Evolutionary conservation across 768 basidiomycete species (phyloP), one percentile per base, ranked within the genome.

Genomic region (Gymnopilus dilepis): DNA sequence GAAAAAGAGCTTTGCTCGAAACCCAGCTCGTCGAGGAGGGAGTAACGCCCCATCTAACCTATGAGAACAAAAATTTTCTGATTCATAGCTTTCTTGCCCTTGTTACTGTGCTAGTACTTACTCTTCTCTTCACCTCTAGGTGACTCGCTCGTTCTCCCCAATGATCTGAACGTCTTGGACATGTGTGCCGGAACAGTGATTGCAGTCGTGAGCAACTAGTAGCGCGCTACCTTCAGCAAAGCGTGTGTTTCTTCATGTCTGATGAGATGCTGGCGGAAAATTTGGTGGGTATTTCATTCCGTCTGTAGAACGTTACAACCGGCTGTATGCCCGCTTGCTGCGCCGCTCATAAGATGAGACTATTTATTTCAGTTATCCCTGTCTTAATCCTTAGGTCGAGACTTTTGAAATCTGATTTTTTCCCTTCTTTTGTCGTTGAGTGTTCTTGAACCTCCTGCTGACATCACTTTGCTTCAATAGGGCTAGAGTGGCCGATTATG

Each of bases 11-110:
- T 64, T 62, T 73, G 90, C 90, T 90, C 90, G 85, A 87, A 94
- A 94, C 92, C 90, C 93, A 95, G 93, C 94, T 95, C 94, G 82
- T 91, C 81, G 92, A 95, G 88, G 86, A 78, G 87, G 91, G 91
- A 92, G 90, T 92, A 91, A 92, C 90, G 89, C 90, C 88, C 88
- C 88, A 68, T 64, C 80, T 81, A 76, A 68, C 83, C 86, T 72
- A 75, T 89, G 91, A 92, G 82, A 92, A 84, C 56, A 84, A 59
- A 67, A 55, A 68, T 69, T 65, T 67, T 77, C 83, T 85, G 83
- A 85, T 69, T 57, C 41, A 38, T 61, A 38, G 22, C 47, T 37
- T 42, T 22, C 50, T 17, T 21, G 7, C 11, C 21, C 30, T 45
- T 31, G 4, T n/a, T n/a, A n/a, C n/a, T n/a, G n/a, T n/a, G n/a